Base-by-base conservation (phyloP, 768 basidiomycete species). In the Hygrophoropsis aurantiaca region DNA sequence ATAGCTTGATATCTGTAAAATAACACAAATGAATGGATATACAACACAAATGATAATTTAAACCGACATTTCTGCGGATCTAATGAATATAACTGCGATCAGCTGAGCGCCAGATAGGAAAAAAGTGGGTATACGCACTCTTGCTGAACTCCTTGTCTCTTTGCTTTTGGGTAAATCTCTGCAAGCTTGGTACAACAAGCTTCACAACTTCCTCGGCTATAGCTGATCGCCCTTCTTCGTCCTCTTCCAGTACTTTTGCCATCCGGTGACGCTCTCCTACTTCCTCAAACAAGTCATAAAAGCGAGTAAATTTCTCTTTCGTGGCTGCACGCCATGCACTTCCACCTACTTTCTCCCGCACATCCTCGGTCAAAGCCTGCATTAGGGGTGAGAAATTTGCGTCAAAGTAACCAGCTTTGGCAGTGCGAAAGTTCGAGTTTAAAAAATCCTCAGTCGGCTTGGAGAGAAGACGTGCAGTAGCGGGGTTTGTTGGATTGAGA, bases 331-430 rank as follows among this genome's bases (percentile, higher is more conserved):
- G 81, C 63, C 65, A 66, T 11, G 61, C 65, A 23, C 59, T 66
- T n/a, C 64, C 65, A 21, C 74, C 75, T 6, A 64, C 69, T 56
- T 79, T 78, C 56, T 77, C 77, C 54, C 52, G 68, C 52, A 59
- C 64, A 68, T 81, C 69, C 69, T 79, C 60, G 65, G 74, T 66
- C 45, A 81, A 66, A 16, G 76, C 56, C 47, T 87, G 85, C 71
- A 92, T 81, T 41, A 92, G 68, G 10, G 87, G 84, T 6, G 84
- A 81, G 62, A 87, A 90, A 65, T 90, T 92, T 19, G 85, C 73
- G 51, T 91, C 90, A 50, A 90, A 90, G 65, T 93, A 93, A 4
- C 74, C 84, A 8, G 89, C 87, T 64, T 90, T 90, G 35, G 90
- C 85, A 1, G 82, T 90, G 30, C 89, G 81, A 69, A 83, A 88